phyloP scores from a whole-genome alignment of 2,329 filamentous ascomycete species.

The Cladosporium sp. region DNA sequence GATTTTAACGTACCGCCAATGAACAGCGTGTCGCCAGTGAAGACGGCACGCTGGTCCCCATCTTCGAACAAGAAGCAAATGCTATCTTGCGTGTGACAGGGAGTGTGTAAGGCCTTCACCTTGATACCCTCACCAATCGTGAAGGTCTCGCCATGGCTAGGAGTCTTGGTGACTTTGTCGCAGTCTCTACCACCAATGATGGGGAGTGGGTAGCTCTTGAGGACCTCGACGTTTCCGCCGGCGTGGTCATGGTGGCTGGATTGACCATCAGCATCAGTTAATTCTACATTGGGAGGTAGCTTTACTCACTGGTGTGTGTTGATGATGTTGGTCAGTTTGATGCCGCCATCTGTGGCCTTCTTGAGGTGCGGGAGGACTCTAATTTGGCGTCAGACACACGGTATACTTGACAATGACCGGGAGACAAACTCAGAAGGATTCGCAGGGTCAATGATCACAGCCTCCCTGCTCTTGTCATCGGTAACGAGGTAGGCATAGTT shows the following conservation, averaged over 20 bases:
- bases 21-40: constrained; percentile 95
- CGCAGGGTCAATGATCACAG: constrained; percentile 70
- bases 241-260: constrained; percentile 90
- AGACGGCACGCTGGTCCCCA: constrained; percentile 70
- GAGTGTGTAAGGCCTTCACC: constrained; percentile 86
- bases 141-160: constrained; percentile 70
- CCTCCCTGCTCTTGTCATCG: constrained; percentile 46
- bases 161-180: constrained; percentile 71
- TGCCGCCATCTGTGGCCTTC: constrained; percentile 64
- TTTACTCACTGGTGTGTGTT: constrained; percentile 88
- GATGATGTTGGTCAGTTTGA: constrained; percentile 83
- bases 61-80: constrained; percentile 94
- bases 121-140: constrained; percentile 73
- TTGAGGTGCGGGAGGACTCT: constrained; percentile 64
- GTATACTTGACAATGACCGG: background rate
- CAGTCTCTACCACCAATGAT: constrained; percentile 89
- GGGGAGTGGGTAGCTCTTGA: constrained; percentile 59
- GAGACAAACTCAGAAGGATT: constrained; percentile 65
- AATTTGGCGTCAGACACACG: background rate
- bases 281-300: background rate
- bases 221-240: constrained; percentile 78
- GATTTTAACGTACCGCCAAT: constrained; percentile 73
- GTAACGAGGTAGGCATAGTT: constrained; percentile 72
- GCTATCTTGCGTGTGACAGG: constrained; percentile 96
- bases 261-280: constrained; percentile 2